Base-by-base conservation (phyloP, 495 filamentous ascomycete species). In the Trichoderma orchidacearum region DNA sequence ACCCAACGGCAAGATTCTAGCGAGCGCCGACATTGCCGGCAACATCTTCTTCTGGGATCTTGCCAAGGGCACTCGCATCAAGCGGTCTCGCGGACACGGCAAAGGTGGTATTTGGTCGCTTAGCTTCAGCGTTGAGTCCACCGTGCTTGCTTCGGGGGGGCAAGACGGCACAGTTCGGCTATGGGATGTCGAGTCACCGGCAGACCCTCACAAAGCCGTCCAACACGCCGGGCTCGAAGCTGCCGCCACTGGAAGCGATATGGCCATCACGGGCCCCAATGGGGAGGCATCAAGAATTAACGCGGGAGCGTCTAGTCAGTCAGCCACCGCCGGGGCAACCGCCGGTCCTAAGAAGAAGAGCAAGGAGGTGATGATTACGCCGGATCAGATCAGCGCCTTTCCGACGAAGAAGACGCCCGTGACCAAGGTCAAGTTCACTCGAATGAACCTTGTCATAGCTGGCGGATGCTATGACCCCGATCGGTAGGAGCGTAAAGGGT, bases 321-420 rank as follows among this genome's bases (percentile, higher is more conserved):
- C 18, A 41, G 58, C 57, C 38, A 34, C 48, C 36, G 45, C 65
- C 36, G 75, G 69, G 60, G 63, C 61, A 51, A 72, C 68, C 0
- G 65, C 60, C 57, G 66, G 74, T 18, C 72, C 76, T 1, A 89
- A 90, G 77, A 91, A 88, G 75, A 90, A 87, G 68, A 82, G 83
- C 52, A 96, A 96, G 70, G 92, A 96, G 58, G 85, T 90, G 5
- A 85, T 87, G 58, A 86, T 96, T 28, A 93, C 87, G 2, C 81
- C 89, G 0, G 93, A 98, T 64, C 92, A 97, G 71, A 89, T 97
- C 70, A 85, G 81, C 60, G 90, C 86, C 3, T 96, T 95, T 63
- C 84, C 88, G 0, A 96, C 93, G 17, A 98, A 97, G 80, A 95
- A 93, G 74, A 89, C 85, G 23, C 90, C 93, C 2, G 87, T 98